phyloP scores from a whole-genome alignment of 768 basidiomycete genomes.

The Phlebiopsis flavidoalba region DNA sequence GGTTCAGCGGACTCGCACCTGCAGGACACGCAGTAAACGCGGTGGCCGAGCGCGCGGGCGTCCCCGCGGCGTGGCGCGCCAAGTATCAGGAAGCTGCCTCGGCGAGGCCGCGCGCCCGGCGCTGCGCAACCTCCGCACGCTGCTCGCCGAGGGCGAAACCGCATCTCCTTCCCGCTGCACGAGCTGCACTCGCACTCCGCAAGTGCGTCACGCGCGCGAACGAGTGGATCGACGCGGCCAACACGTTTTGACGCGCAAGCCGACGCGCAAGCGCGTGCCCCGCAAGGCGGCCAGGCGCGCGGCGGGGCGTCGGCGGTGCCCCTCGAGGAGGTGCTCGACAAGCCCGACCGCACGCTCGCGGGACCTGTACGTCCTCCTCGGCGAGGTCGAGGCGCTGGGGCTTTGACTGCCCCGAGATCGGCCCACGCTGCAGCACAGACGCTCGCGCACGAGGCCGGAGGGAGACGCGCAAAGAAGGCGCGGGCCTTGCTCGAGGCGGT shows the following conservation, averaged over 20 bases:
- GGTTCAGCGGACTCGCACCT: constrained; percentile 73
- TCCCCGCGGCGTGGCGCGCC: constrained; percentile 70
- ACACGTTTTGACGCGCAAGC: constrained; percentile 75
- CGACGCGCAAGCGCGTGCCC: constrained; percentile 73
- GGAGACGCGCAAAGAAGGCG: constrained; percentile 50
- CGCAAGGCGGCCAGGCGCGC: constrained; percentile 33
- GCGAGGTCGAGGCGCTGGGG: constrained; percentile 74
- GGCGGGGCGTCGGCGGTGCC: constrained; percentile 37
- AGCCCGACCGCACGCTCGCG: constrained; percentile 64
- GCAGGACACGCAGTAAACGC: constrained; percentile 61
- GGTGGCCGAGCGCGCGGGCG: constrained; percentile 64
- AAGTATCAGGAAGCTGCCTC: constrained; percentile 66
- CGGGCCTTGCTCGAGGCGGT: constrained; percentile 42
- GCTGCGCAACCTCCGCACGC: constrained; percentile 70
- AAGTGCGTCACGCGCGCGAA: constrained; percentile 79
- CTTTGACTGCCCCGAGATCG: constrained; percentile 80
- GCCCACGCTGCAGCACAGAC: constrained; percentile 41
- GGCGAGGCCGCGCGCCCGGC: constrained; percentile 65
- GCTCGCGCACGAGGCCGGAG: constrained; percentile 60
- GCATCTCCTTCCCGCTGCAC: constrained; percentile 68
- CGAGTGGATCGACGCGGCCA: constrained; percentile 86
- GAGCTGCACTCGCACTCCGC: constrained; percentile 67
- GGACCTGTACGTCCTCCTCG: constrained; percentile 66
- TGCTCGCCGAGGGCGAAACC: constrained; percentile 89
- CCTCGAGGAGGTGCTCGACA: constrained; percentile 51